phyloP scores from a whole-genome alignment of 2,329 filamentous ascomycete genomes.

The Aspergillus ruber region DNA sequence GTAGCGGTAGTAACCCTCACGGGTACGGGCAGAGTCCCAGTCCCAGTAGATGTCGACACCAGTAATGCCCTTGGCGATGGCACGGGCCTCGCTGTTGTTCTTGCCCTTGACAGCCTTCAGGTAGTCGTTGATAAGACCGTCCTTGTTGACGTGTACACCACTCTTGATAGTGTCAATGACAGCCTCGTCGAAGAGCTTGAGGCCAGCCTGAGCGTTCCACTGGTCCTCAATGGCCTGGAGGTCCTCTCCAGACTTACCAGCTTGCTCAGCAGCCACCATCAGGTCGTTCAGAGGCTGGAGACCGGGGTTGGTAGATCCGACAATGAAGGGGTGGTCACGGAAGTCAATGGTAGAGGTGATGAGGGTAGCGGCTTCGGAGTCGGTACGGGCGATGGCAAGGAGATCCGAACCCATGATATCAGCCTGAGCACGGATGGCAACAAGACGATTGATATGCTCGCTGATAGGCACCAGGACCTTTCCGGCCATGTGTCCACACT shows the following conservation, averaged over 20 bases:
- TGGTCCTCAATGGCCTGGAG: slow-evolving; percentile 89
- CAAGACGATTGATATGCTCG: slow-evolving; percentile 96
- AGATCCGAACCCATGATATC: slow-evolving; percentile 97
- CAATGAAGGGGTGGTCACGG: slow-evolving; percentile 89
- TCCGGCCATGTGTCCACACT: slow-evolving; percentile 98
- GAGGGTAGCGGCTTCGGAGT: slow-evolving; percentile 94
- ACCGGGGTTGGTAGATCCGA: slow-evolving; percentile 78
- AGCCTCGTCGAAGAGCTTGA: slow-evolving; percentile 87
- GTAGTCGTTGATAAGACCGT: slow-evolving; percentile 62
- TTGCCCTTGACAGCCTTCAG: slow-evolving; percentile 66
- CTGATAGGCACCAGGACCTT: slow-evolving; percentile 95
- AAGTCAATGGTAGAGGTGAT: slow-evolving; percentile 95
- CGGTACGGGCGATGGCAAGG: slow-evolving; percentile 84
- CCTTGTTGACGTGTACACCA: slow-evolving; percentile 59
- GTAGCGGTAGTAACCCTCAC: slow-evolving; percentile 93
- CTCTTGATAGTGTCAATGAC: slow-evolving; percentile 75
- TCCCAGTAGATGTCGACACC: slow-evolving; percentile 83
- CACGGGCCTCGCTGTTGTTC: slow-evolving; percentile 74
- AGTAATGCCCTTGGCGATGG: slow-evolving; percentile 68
- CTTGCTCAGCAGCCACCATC: slow-evolving; percentile 76
- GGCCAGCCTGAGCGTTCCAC: slow-evolving; percentile 70
- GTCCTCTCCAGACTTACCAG: slow-evolving; percentile 71
- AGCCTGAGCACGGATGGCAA: slow-evolving; percentile 93
- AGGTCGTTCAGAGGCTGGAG: slow-evolving; percentile 82
- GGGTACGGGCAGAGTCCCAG: slow-evolving; percentile 88